These are phyloP conservation scores for Komagataella mondaviorum DNA, from an alignment of 805 yeast genomes.

Conservation along the genomic window DNA sequence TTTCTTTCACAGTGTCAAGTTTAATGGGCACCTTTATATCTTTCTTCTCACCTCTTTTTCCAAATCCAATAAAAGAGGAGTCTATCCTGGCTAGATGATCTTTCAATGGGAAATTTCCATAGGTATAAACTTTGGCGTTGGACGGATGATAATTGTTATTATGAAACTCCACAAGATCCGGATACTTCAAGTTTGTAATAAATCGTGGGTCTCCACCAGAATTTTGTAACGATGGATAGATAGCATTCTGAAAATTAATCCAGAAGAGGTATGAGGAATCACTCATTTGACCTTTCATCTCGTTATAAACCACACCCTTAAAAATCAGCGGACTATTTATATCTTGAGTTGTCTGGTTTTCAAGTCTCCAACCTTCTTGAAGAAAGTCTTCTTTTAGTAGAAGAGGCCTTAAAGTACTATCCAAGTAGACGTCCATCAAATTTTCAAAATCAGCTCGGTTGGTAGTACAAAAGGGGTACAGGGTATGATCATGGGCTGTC, in stretches of 20 bases:
- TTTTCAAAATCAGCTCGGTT: constrained; percentile 71
- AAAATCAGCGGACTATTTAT: constrained; percentile 47
- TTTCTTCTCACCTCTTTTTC: constrained; percentile 24
- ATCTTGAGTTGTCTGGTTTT: constrained; percentile 50
- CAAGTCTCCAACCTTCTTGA: constrained; percentile 98
- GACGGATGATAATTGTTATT: constrained; percentile 74
- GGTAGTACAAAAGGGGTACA: constrained; percentile 93
- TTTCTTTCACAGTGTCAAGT: constrained; percentile 18
- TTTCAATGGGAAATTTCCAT: constrained; percentile 62
- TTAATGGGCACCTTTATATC: constrained; percentile 33
- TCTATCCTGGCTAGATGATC: constrained; percentile 47
- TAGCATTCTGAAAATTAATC: constrained; percentile 68
- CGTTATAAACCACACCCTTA: constrained; percentile 96
- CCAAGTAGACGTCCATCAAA: constrained; percentile 77
- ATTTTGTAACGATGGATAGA: constrained; percentile 76
- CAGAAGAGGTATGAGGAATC: constrained; percentile 79
- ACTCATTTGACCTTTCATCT: constrained; percentile 95
- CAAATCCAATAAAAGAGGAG: constrained; percentile 35
- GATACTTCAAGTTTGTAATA: constrained; percentile 63
- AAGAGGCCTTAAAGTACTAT: constrained; percentile 75
- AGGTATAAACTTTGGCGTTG: constrained; percentile 75
- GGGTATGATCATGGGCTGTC: constrained; percentile 96
- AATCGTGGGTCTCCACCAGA: constrained; percentile 89
- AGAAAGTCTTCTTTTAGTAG: constrained; percentile 68
- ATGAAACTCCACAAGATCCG: constrained; percentile 72